phyloP scores from a whole-genome alignment of 208 protist species.

The Wallacemonas collosoma region DNA sequence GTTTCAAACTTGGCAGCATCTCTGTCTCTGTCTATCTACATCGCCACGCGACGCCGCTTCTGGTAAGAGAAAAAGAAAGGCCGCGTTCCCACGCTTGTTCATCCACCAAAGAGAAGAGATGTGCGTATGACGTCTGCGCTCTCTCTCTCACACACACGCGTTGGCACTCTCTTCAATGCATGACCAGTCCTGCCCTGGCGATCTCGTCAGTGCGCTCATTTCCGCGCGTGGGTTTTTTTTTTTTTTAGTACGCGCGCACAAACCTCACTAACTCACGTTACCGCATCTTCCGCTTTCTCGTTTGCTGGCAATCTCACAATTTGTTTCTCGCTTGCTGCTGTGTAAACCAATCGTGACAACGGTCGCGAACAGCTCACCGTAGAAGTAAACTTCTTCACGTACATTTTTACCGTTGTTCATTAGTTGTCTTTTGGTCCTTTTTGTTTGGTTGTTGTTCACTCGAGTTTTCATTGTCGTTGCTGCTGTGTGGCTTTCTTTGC shows the following conservation, averaged over 20 bases:
- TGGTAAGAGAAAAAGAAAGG: no score
- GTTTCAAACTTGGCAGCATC: no score
- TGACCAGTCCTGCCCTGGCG: background rate
- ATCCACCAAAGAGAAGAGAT: no score
- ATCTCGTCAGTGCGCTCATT: no score
- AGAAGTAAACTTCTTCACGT: slow-evolving; percentile 16
- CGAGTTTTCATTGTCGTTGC: background rate
- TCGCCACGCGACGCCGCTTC: no score
- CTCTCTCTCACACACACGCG: background rate
- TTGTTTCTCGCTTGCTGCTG: no score
- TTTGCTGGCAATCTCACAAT: no score
- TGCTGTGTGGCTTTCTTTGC: no score
- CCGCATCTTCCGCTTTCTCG: no score
- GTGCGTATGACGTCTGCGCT: background rate
- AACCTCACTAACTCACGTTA: background rate
- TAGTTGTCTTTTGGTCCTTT: slow-evolving; percentile 14
- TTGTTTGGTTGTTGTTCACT: background rate
- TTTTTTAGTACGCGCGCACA: background rate
- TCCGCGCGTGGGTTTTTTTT: background rate
- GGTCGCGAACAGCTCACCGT: background rate
- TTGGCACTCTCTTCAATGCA: background rate
- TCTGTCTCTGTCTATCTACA: no score
- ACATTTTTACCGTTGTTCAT: slow-evolving; percentile 12
- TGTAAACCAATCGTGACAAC: no score
- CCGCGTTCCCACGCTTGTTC: no score